These are phyloP conservation scores for Rhizopogon salebrosus DNA, from an alignment of 768 basidiomycete species.

Conservation along the genomic window DNA sequence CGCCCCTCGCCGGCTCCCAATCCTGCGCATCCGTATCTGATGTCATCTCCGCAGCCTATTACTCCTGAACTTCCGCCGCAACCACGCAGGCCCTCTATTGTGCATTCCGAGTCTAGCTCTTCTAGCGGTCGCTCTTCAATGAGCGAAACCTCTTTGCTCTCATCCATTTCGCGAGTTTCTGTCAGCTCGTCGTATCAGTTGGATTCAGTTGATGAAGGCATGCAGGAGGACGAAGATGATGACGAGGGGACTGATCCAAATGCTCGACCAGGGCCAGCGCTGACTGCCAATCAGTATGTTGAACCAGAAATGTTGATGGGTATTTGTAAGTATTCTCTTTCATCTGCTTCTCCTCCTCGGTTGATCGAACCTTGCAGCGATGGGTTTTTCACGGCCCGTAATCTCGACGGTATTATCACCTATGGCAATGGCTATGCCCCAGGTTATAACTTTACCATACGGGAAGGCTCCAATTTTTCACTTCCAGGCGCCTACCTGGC, in stretches of 20 bases:
- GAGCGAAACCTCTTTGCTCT: slow-evolving; percentile 7
- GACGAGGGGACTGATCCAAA: slow-evolving; percentile 10
- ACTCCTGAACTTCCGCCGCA: slow-evolving; percentile 10
- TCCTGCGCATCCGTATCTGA: slow-evolving; percentile 7
- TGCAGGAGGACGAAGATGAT: slow-evolving; percentile 11
- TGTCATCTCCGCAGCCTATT: slow-evolving; percentile 13
- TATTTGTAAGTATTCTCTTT: slow-evolving; percentile 48
- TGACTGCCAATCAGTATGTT: slow-evolving; percentile 39
- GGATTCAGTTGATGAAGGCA: slow-evolving; percentile 9
- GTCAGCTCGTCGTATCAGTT: slow-evolving; percentile 10
- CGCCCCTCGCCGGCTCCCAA: slow-evolving; percentile 8
- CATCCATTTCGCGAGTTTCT: slow-evolving; percentile 16
- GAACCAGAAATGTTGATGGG: slow-evolving; percentile 54
- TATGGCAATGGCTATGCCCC: slow-evolving; percentile 56
- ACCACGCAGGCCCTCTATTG: slow-evolving; percentile 17
- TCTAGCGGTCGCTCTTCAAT: slow-evolving; percentile 8
- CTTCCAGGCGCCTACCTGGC: slow-evolving; percentile 71
- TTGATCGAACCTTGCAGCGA: slow-evolving; percentile 38
- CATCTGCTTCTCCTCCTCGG: background rate
- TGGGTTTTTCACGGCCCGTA: slow-evolving; percentile 59
- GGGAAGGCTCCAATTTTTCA: slow-evolving; percentile 65
- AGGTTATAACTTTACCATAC: slow-evolving; percentile 69
- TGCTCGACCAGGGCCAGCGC: slow-evolving; percentile 7
- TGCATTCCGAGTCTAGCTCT: slow-evolving; percentile 19
- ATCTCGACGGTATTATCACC: slow-evolving; percentile 43